Percentiles rank a stretch among this genome's conserved stretches.
Conservation (phyloP, 2,329 filamentous ascomycete genomes). For the Colletotrichum sp. region DNA sequence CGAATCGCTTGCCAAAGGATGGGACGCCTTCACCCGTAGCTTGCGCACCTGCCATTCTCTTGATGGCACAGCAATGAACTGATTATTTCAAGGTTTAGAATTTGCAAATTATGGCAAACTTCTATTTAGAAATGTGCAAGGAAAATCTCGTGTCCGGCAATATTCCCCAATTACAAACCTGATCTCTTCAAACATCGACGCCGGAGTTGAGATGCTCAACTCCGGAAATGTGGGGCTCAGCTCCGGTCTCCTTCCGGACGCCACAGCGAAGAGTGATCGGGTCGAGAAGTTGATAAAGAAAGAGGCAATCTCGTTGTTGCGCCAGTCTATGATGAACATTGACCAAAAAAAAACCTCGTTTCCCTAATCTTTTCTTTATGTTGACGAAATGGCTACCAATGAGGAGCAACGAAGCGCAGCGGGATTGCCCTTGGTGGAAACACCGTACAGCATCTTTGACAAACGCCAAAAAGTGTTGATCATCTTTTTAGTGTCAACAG, state of each 20-base stretch:
- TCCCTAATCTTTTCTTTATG: fast-evolving
- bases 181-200: background rate
- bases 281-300: background rate
- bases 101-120: background rate
- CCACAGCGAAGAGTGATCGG: background rate
- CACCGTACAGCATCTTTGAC: constrained; percentile 57
- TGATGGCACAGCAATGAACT: background rate
- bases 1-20: background rate
- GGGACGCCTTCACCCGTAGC: fast-evolving
- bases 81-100: background rate
- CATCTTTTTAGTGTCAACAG: constrained; percentile 49
- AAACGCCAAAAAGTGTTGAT: constrained; percentile 52
- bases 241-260: background rate
- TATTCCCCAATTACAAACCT: background rate
- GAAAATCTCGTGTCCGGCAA: background rate
- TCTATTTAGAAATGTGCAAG: background rate
- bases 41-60: background rate
- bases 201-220: background rate
- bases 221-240: constrained; percentile 11
- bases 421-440: background rate
- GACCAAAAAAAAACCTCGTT: no score
- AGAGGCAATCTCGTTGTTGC: background rate
- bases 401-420: background rate
- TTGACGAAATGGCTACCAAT: background rate
- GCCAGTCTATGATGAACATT: background rate